Evolutionary conservation across 2,329 filamentous ascomycete genomes (phyloP).

Genomic region (Trichophyton verrucosum): DNA sequence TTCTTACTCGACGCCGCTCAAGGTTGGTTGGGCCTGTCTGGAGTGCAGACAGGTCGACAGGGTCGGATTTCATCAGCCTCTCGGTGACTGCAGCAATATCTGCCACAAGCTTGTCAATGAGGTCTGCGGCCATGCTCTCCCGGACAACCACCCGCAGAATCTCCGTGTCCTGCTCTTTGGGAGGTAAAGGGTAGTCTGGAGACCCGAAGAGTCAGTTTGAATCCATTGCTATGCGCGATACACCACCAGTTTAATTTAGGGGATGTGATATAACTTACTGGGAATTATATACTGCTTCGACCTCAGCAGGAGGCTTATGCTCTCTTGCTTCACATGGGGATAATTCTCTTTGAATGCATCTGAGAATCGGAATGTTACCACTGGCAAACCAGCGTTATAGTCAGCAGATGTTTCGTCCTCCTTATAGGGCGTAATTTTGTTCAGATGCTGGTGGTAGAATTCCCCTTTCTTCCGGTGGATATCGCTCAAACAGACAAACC

Average conservation of each 20-base stretch:
- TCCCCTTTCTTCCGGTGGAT: conserved; percentile 49
- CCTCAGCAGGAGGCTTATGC: conserved; percentile 49
- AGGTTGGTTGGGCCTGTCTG: conserved; percentile 29
- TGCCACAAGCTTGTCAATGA: conserved; percentile 50
- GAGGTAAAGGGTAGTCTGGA: conserved; percentile 52
- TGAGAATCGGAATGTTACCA: conserved; percentile 54
- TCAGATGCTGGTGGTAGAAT: conserved; percentile 30
- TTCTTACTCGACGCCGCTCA: conserved; percentile 27
- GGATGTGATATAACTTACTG: conserved; percentile 30
- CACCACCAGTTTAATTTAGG: too few relatives aligned
- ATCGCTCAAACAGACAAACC: conserved; percentile 53
- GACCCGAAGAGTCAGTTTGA: neutral
- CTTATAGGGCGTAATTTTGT: conserved; percentile 30
- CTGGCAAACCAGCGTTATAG: conserved; percentile 54
- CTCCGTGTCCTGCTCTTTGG: conserved; percentile 48
- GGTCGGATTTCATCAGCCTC: conserved; percentile 43
- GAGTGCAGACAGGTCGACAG: conserved; percentile 40
- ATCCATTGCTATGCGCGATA: neutral
- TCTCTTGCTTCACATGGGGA: conserved; percentile 52
- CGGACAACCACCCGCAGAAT: conserved; percentile 56
- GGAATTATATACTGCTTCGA: conserved; percentile 60
- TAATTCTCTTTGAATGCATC: conserved; percentile 50
- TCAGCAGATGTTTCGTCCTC: conserved; percentile 43
- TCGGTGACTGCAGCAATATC: conserved; percentile 52
- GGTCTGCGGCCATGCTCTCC: conserved; percentile 56